Evolutionary conservation across 139 green algal species (phyloP).

Genomic region (Picochlorum sp.): DNA sequence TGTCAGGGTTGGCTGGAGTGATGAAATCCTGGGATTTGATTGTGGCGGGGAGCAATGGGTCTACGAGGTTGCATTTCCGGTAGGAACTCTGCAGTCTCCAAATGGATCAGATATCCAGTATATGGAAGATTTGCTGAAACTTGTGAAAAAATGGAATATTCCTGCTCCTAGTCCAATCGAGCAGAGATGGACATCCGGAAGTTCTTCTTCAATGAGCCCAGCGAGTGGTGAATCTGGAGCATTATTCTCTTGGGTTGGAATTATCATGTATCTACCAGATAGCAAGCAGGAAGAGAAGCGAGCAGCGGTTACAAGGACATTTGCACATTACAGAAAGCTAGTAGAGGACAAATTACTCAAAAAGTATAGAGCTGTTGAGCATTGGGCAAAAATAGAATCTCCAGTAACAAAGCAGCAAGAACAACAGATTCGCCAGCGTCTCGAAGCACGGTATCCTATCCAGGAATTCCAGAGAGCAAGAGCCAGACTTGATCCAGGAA

Average conservation of each 20-base stretch:
- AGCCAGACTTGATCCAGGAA: slow-evolving; percentile 66
- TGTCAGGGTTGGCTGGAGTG: slow-evolving; percentile 58
- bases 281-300: slow-evolving; percentile 28
- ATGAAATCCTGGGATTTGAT: slow-evolving; percentile 96
- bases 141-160: slow-evolving; percentile 59
- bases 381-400: slow-evolving; percentile 97
- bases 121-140: slow-evolving; percentile 64
- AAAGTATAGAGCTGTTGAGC: slow-evolving; percentile 63
- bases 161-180: slow-evolving; percentile 85
- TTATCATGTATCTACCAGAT: slow-evolving; percentile 96
- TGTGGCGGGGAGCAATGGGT: slow-evolving; percentile 98
- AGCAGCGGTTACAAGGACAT: slow-evolving; percentile 46
- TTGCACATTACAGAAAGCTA: slow-evolving; percentile 11
- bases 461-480: slow-evolving; percentile 41
- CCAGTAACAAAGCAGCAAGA: not conserved
- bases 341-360: slow-evolving; percentile 59
- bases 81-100: slow-evolving; percentile 25
- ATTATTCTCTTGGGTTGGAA: slow-evolving; percentile 81
- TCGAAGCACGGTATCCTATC: slow-evolving; percentile 40
- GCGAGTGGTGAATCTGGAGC: slow-evolving; percentile 17
- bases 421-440: slow-evolving; percentile 14
- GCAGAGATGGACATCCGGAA: slow-evolving; percentile 83
- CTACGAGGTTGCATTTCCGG: slow-evolving; percentile 71
- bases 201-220: slow-evolving; percentile 60
- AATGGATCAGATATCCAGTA: slow-evolving; percentile 43